Conservation (phyloP, 495 filamentous ascomycete species). For the Cairneyella variabilis region DNA sequence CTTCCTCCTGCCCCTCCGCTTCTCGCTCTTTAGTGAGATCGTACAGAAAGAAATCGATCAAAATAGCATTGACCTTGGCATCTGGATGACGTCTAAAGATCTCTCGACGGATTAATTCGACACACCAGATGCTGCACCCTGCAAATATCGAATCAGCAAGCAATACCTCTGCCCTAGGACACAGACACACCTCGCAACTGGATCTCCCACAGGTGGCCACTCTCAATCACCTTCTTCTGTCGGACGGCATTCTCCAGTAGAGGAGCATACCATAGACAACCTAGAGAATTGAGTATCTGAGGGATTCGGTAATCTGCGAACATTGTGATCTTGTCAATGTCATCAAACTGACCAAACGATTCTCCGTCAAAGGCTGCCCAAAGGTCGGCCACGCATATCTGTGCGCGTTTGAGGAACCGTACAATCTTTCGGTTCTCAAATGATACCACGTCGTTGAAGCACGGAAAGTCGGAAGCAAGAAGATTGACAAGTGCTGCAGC, state of each 20-base stretch:
- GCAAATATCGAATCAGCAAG: constrained; percentile 1
- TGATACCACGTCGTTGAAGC: constrained; percentile 74
- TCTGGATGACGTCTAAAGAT: constrained; percentile 72
- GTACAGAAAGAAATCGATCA: constrained; percentile 97
- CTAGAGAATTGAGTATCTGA: constrained; percentile 83
- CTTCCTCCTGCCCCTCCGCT: constrained; percentile 48
- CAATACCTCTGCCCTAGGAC: not conserved
- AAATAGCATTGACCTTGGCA: constrained; percentile 72
- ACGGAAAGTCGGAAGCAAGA: constrained; percentile 72
- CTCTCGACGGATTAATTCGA: constrained; percentile 84
- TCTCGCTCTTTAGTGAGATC: constrained; percentile 88
- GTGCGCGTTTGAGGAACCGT: constrained; percentile 85
- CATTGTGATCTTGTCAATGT: constrained; percentile 95
- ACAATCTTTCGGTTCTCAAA: constrained; percentile 67
- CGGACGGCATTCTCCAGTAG: constrained; percentile 67
- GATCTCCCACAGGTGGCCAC: constrained; percentile 77
- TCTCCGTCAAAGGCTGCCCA: constrained; percentile 92
- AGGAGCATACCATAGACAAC: constrained; percentile 80
- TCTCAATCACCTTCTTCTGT: constrained; percentile 55
- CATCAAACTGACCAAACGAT: constrained; percentile 75
- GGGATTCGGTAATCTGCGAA: constrained; percentile 98
- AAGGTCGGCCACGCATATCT: constrained; percentile 91
- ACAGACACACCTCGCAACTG: constrained; percentile 70
- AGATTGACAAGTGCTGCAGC: constrained; percentile 82
- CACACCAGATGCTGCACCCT: constrained; percentile 86